phyloP scores from a whole-genome alignment of 2,329 filamentous ascomycete species.

The Bertia moriformis region DNA sequence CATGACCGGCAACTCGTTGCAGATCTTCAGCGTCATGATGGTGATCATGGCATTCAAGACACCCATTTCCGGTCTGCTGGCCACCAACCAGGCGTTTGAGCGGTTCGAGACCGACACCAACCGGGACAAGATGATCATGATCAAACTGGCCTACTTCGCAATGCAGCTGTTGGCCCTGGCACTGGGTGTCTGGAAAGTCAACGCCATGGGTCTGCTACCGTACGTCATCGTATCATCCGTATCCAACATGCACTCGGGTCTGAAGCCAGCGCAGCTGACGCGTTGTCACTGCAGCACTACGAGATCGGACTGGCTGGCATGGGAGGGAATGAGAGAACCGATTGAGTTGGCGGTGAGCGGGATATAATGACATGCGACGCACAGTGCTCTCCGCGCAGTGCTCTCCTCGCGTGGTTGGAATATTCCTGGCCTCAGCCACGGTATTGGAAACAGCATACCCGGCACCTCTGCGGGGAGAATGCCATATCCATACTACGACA shows the following conservation, averaged over 20 bases:
- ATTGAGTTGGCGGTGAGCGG: no score
- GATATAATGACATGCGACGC: no score
- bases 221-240: no score
- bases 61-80: constrained; percentile 70
- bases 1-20: constrained; percentile 96
- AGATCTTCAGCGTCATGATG: constrained; percentile 99
- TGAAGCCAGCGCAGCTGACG: constrained; percentile 2
- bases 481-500: no score
- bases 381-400: no score
- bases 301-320: constrained; percentile 91
- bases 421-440: no score
- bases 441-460: no score
- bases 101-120: constrained; percentile 77
- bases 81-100: constrained; percentile 76
- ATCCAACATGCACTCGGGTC: background rate
- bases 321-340: constrained; percentile 65
- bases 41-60: constrained; percentile 98
- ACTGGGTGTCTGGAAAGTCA: constrained; percentile 89
- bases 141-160: constrained; percentile 75
- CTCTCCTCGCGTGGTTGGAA: no score
- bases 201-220: constrained; percentile 88
- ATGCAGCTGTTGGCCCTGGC: constrained; percentile 76
- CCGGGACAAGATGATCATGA: constrained; percentile 56
- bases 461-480: no score
- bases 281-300: constrained; percentile 57